A percentile compares a stretch with the other conserved stretches of the same genome.
Conservation (phyloP, 192 early-diverging fungal species). For the Coemansia sp. region DNA sequence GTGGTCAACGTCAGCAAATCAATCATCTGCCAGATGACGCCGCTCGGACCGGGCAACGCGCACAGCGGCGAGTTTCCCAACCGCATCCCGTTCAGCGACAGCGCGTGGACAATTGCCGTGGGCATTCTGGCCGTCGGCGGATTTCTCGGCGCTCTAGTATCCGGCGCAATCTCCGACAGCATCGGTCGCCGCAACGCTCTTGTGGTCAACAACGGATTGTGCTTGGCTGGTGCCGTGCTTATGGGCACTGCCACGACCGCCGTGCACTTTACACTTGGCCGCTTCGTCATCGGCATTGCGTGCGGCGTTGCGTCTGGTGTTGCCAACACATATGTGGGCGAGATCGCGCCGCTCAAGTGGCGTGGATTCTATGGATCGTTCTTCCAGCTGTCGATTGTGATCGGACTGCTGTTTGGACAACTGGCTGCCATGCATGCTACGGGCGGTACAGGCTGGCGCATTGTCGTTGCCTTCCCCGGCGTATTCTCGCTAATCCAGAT, state of each 20-base stretch:
- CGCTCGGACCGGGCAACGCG: conserved; percentile 1
- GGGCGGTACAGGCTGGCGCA: conserved; percentile 63
- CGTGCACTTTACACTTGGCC: conserved; percentile 66
- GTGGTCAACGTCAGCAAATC: conserved; percentile 38
- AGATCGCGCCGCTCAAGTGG: conserved; percentile 65
- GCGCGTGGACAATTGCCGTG: conserved; percentile 53
- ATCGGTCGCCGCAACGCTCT: conserved; percentile 66
- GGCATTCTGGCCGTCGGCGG: conserved; percentile 61
- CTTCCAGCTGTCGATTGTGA: conserved; percentile 69
- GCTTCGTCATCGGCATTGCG: conserved; percentile 68
- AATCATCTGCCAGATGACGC: conserved; percentile 32
- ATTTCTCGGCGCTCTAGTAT: conserved; percentile 60
- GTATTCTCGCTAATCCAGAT: conserved; percentile 62
- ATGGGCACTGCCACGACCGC: conserved; percentile 60
- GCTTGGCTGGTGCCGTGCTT: conserved; percentile 62
- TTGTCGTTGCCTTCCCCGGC: conserved; percentile 60
- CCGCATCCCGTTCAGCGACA: conserved; percentile 32
- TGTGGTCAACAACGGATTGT: conserved; percentile 67
- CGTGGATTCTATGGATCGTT: conserved; percentile 70
- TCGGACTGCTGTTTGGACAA: conserved; percentile 71
- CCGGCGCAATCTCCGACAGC: conserved; percentile 53
- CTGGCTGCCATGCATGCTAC: conserved; percentile 56
- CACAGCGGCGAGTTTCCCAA: conserved; percentile 25
- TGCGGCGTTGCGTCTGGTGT: conserved; percentile 62
- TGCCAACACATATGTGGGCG: conserved; percentile 67